Evolutionary conservation across 1,139 yeast genomes (phyloP), one percentile per base, ranked within the genome.

Genomic region (Sugiyamaella paludigena): DNA sequence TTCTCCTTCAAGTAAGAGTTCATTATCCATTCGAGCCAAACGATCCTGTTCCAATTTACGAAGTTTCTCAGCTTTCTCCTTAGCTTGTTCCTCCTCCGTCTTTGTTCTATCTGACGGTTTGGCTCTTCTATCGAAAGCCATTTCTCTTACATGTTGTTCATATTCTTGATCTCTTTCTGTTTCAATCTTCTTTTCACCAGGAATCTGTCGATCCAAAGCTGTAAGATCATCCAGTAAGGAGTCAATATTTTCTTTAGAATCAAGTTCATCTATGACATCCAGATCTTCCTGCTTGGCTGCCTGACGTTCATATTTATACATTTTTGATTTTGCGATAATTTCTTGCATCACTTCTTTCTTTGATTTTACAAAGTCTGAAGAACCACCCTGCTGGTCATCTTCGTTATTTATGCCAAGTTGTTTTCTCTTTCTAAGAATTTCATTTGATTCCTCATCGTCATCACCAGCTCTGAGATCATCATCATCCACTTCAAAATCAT

Each of bases 291-390:
- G 83, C 59, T 86, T 87, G 43, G 82, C 80, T 62, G 77, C 73
- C 69, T 94, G 98, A 62, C 98, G 81, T 68, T 89, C 95, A 44
- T 83, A 84, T 65, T 89, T 92, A 69, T 91, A 80, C 66, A 81
- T 81, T 65, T 94, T 94, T 9, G 97, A 88, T 68, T 94, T 94
- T 37, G 97, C 96, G 55, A 94, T 92, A 49, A 94, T 80, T 67
- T 94, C 99, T 61, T 87, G 83, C 98, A 94, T 92, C 36, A 94
- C 95, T 67, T 94, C 98, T 39, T 88, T 87, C 65, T 92, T 91
- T 29, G 92, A 79, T 71, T 89, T 94, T 66, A 85, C 87, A 52
- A 81, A 78, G 29, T 74, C 41, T 1, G 43, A 33, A 0, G 77
- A 77, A 36, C 62, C 72, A 4, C 66, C 75, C 1, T 61, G 67